phyloP scores from a whole-genome alignment of 164 flowering plant species.

The Magnolia changhungtana region DNA sequence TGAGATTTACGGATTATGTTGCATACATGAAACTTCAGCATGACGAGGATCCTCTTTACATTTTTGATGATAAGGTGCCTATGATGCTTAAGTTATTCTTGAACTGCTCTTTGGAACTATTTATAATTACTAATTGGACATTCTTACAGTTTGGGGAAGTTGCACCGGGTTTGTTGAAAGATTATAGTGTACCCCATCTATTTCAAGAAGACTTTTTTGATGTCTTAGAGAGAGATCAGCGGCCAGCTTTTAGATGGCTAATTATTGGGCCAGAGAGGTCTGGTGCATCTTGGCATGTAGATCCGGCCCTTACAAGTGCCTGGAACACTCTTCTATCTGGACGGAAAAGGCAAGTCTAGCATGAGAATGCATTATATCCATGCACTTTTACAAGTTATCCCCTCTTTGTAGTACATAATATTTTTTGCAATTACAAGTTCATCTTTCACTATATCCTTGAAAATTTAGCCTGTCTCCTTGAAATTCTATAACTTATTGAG shows the following conservation, averaged over 20 bases:
- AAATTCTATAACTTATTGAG: too few relatives aligned
- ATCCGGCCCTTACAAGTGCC: constrained; percentile 98
- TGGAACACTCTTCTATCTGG: constrained; percentile 97
- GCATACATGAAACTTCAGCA: constrained; percentile 78
- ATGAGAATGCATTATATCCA: neutral
- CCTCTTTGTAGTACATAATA: too few relatives aligned
- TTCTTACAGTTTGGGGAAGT: constrained; percentile 79
- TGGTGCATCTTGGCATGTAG: constrained; percentile 99
- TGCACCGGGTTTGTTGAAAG: constrained; percentile 74
- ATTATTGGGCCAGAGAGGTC: constrained; percentile 98
- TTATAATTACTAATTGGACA: neutral
- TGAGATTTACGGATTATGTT: constrained; percentile 85
- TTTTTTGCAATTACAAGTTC: too few relatives aligned
- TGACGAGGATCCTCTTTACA: constrained; percentile 96
- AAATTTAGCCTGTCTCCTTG: too few relatives aligned
- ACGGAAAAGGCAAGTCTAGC: constrained; percentile 69
- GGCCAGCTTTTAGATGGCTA: constrained; percentile 94
- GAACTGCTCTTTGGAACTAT: neutral
- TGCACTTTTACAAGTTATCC: too few relatives aligned
- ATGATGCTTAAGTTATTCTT: neutral
- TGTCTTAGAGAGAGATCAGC: constrained; percentile 58
- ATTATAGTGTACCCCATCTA: constrained; percentile 78
- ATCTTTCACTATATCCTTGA: too few relatives aligned
- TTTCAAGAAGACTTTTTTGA: constrained; percentile 88
- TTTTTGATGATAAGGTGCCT: constrained; percentile 85